These are phyloP conservation scores for Elongisporangium anandrum DNA, from an alignment of 352 stramenopile genomes.

Conservation along the genomic window DNA sequence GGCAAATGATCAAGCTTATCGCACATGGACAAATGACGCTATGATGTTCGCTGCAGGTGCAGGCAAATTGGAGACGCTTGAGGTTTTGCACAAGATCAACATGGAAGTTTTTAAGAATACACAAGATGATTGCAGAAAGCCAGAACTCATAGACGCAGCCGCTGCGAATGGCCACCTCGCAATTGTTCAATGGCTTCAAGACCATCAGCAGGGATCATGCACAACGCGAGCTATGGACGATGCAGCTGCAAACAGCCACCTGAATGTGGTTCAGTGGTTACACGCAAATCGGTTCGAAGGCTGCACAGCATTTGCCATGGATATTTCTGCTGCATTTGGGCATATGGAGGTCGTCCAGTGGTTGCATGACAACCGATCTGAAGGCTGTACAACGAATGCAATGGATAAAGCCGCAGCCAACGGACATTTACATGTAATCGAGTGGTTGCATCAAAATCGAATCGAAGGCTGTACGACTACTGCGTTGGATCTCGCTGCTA, in stretches of 20 bases:
- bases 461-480: constrained; percentile 13
- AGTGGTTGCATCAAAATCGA: constrained; percentile 22
- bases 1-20: no score
- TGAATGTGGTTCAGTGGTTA: constrained; percentile 28
- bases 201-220: constrained; percentile 27
- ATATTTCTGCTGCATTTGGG: constrained; percentile 16
- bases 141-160: constrained; percentile 39
- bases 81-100: constrained; percentile 38
- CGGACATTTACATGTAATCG: constrained; percentile 18
- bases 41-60: no score
- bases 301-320: constrained; percentile 16
- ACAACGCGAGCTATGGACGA: constrained; percentile 18
- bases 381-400: constrained; percentile 20
- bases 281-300: constrained; percentile 18
- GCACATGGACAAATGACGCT: no score
- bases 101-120: constrained; percentile 5
- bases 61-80: constrained; percentile 36
- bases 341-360: constrained; percentile 25
- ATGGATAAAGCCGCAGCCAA: constrained; percentile 22
- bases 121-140: constrained; percentile 14
- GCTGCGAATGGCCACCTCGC: constrained; percentile 26
- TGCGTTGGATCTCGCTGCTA: constrained; percentile 29
- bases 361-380: constrained; percentile 23
- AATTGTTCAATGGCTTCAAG: constrained; percentile 29
- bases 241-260: constrained; percentile 11